Evolutionary conservation across 163 green algal species (phyloP), one percentile per base, ranked within the genome.

Genomic region (Prototheca stagnorum): DNA sequence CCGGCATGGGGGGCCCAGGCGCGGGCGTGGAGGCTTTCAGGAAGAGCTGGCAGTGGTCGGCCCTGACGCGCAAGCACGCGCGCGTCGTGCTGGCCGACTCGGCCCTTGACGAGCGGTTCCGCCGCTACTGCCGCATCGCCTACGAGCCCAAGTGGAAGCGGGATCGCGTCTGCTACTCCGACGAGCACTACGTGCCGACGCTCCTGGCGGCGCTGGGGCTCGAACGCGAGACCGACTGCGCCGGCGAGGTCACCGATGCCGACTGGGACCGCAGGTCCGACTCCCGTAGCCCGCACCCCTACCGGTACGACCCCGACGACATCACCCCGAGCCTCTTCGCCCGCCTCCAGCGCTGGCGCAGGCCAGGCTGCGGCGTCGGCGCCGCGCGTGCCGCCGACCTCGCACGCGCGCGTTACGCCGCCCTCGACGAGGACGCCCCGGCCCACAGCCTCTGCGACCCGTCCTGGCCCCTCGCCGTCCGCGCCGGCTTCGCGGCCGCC

Each of bases 181-280:
- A 88, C 44, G 78, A 88, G 62, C 73, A 85, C 63, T 84, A 88
- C 65, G 49, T 88, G 35, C 62, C 74, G 19, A 82, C 72, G 0
- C 60, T 87, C 29, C 62, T 88, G 34, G 73, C 78, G 4, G 52
- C 53, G 5, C 65, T 74, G 17, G 63, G 67, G 4, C 35, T 69
- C 19, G 67, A 84, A 6, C 27, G 64, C 24, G 47, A 79, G 53
- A 74, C 60, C 8, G 65, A 74, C 57, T 73, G 64, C 58, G 28
- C 39, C 33, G 55, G 55, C 17, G 8, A 19, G 1, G 21, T 23
- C 26, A 56, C 54, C 29, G 52, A 61, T 21, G 44, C 44, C 35
- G 44, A 61, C 25, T 61, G 53, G 53, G 31, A 22, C 6, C 44
- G 53, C 15, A n/a, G 42, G 8, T 28, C 39, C 28, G 28, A 34